phyloP scores from a whole-genome alignment of 176 grass and related monocot species.

The Guadua angustifolia region DNA sequence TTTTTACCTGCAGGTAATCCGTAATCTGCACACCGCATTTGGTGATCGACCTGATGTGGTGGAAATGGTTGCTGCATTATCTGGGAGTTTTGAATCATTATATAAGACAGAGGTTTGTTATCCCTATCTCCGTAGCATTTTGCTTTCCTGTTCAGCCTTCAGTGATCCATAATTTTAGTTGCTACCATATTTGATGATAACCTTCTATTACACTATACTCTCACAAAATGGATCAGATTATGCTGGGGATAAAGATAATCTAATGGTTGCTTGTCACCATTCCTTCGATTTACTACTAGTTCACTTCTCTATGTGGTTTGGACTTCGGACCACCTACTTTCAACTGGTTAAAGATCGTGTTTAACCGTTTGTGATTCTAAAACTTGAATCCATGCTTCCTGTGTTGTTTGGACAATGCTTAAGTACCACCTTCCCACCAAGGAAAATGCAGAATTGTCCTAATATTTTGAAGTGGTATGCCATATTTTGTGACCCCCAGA shows the following conservation, averaged over 20 bases:
- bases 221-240: not conserved
- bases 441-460: not conserved
- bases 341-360: not conserved
- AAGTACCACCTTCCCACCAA: not conserved
- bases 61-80: conserved; percentile 68
- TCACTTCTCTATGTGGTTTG: conserved; percentile 27
- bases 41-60: conserved; percentile 70
- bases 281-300: conserved; percentile 17
- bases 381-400: not conserved
- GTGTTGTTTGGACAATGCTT: not conserved
- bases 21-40: conserved; percentile 75
- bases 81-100: conserved; percentile 74
- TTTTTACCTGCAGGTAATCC: conserved; percentile 70
- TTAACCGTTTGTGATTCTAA: not conserved
- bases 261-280: not conserved
- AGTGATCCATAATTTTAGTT: conserved; percentile 20
- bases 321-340: not conserved
- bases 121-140: conserved; percentile 17
- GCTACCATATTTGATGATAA: not conserved
- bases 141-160: conserved; percentile 34
- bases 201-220: conserved; percentile 16
- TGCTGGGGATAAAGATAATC: conserved; percentile 16
- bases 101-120: conserved; percentile 76
- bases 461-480: not conserved
- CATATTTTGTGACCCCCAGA: not conserved